Percentiles rank a stretch among this genome's conserved stretches.
Evolutionary conservation across 1,284 basidiomycete species (phyloP).

Genomic region (Trametes hirsuta): DNA sequence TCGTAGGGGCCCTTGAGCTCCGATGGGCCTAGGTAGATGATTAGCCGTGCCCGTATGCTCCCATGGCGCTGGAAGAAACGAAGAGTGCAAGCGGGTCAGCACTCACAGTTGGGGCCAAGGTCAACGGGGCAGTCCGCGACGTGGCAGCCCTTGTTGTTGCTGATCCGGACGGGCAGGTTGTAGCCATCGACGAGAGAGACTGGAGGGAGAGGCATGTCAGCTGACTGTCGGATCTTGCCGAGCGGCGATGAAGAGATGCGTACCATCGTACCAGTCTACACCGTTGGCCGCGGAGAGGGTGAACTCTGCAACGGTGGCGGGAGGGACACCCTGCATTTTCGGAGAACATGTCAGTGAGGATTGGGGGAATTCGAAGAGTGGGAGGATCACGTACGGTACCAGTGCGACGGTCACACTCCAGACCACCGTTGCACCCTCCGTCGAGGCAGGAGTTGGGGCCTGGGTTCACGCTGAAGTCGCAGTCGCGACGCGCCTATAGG

Average conservation of each 20-base stretch:
- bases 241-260: neutral
- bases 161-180: slow-evolving; percentile 45
- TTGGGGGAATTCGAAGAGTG: too few relatives aligned
- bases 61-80: too few relatives aligned
- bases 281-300: slow-evolving; percentile 35
- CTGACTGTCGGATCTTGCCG: too few relatives aligned
- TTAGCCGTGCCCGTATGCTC: neutral
- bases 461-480: slow-evolving; percentile 42
- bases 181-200: slow-evolving; percentile 48
- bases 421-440: slow-evolving; percentile 52
- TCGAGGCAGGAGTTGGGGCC: slow-evolving; percentile 45
- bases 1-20: slow-evolving; percentile 42
- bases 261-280: slow-evolving; percentile 48
- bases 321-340: slow-evolving; percentile 38
- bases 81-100: neutral
- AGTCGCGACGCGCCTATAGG: slow-evolving; percentile 44
- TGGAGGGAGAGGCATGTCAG: slow-evolving; percentile 5
- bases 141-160: slow-evolving; percentile 41
- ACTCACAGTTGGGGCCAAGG: slow-evolving; percentile 42
- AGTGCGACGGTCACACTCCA: slow-evolving; percentile 43
- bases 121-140: slow-evolving; percentile 48
- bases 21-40: slow-evolving; percentile 35
- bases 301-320: slow-evolving; percentile 49
- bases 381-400: slow-evolving; percentile 33
- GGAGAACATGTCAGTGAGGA: too few relatives aligned